phyloP scores from a whole-genome alignment of 805 yeast genomes.

The Candida dajiaensis region DNA sequence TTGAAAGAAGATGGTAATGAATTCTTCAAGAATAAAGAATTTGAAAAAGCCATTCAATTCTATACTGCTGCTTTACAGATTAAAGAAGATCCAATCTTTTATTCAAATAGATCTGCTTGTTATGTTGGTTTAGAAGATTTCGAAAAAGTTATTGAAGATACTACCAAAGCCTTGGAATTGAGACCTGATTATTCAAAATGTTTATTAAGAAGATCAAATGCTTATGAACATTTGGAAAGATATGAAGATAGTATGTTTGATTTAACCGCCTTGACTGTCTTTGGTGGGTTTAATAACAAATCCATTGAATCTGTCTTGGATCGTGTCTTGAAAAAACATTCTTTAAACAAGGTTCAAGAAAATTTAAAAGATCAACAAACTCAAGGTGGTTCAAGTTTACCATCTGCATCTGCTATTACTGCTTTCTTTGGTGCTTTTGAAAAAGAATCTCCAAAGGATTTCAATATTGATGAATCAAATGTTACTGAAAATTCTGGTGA shows the following conservation, averaged over 20 bases:
- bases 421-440: slow-evolving; percentile 87
- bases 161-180: slow-evolving; percentile 76
- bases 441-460: slow-evolving; percentile 40
- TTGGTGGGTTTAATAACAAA: slow-evolving; percentile 77
- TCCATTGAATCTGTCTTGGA: slow-evolving; percentile 78
- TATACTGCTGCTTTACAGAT: slow-evolving; percentile 74
- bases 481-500: slow-evolving; percentile 48
- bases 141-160: slow-evolving; percentile 82
- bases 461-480: slow-evolving; percentile 38
- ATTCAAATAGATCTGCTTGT: slow-evolving; percentile 95
- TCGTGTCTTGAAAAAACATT: slow-evolving; percentile 75
- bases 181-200: slow-evolving; percentile 92
- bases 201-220: slow-evolving; percentile 86
- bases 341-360: slow-evolving; percentile 65
- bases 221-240: slow-evolving; percentile 75
- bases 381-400: slow-evolving; percentile 38
- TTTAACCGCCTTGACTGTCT: slow-evolving; percentile 79
- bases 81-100: slow-evolving; percentile 81
- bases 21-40: slow-evolving; percentile 64
- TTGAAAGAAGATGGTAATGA: slow-evolving; percentile 89
- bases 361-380: slow-evolving; percentile 35
- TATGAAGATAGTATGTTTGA: slow-evolving; percentile 87
- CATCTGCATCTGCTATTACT: slow-evolving; percentile 76
- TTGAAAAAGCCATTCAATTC: slow-evolving; percentile 67
- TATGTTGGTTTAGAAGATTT: slow-evolving; percentile 75